Evolutionary conservation across 1,139 yeast species (phyloP), one percentile per base, ranked within the genome.

Genomic region (Yamadazyma atlantica): DNA sequence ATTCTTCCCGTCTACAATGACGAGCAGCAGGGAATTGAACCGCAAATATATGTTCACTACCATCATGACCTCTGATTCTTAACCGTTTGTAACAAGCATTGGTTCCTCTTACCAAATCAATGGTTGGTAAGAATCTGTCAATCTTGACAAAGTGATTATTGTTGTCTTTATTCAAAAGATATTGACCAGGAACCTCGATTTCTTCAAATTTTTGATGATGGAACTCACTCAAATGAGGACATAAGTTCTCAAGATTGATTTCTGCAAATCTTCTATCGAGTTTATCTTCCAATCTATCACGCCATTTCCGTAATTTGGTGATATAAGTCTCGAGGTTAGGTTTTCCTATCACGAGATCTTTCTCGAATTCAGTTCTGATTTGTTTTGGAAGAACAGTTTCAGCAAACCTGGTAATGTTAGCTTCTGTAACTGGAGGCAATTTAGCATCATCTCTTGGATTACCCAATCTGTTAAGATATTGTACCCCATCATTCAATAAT

Each of bases 151-250:
- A 94, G 59, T 90, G 96, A 32, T 79, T 69, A 58, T 89, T 92
- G 57, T 73, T 85, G 53, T 90, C 97, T 56, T 83, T 85, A 58
- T 85, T 83, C 60, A 82, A 64, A 53, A 90, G 69, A 55, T 92
- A 92, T 57, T 94, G 99, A 1, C 99, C 98, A 0, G 98, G 98
- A 41, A 94, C 83, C 59, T 94, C 98, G 44, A 94, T 88, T 38
- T 94, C 97, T 60, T 94, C 99, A 58, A 92, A 94, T 64, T 89
- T 90, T 59, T 92, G 98, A 58, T 92, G 96, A 58, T 94, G 98
- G 78, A 94, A 92, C 58, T 90, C 97, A 59, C 95, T 85, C 58
- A 94, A 72, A 51, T 90, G 97, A 19, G 97, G 97, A 55, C 97
- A 89, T 46, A 92, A 73, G 41, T 89, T 83, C 60, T 94, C 98